Evolutionary conservation across 106 monocot species (phyloP), one percentile per base, ranked within the genome.

Genomic region (Vanilla planifolia): DNA sequence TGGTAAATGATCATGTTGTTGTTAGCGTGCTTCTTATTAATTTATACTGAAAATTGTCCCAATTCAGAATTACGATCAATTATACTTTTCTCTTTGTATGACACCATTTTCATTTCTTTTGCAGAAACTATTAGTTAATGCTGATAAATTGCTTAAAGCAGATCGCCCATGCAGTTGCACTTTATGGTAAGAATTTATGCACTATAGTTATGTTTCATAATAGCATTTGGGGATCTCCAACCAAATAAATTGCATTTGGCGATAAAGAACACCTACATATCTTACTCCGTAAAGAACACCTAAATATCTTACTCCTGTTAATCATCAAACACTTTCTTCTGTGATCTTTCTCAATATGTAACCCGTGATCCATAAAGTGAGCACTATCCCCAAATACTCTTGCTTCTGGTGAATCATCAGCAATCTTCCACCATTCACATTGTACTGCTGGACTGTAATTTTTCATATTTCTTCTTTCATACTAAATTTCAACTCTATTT

Each of bases 111-210:
- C 33, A 71, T 58, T 51, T 58, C 4, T 78, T 43, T 30, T 79
- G 39, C 92, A 92, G 92, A 78, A 70, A 39, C 48, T 92, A 59
- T 71, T 92, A 61, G 71, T 71, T 3, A 80, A 65, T 57, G 45
- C 75, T 48, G 92, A 92, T 65, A 76, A 68, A 68, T 57, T 92
- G 66, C 67, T 87, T 73, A 51, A 79, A 65, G 74, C 80, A 57
- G 80, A 92, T 42, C 72, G 62, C 8, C 92, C 92, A 68, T 87
- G 78, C 61, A 51, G 68, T 53, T 70, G 74, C 58, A 67, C 8
- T 43, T 73, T 92, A 62, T 92, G 92, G 92, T 92, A 68, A 84
- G 80, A 45, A 62, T 37, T 16, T 56, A 20, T n/a, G 2, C 15
- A 55, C 36, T 6, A n/a, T 63, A 6, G 9, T 26, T 43, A 41